Percentiles rank a stretch among this genome's conserved stretches.
phyloP scores from a whole-genome alignment of 2,329 filamentous ascomycete species.

The Cryphonectria carpinicola region DNA sequence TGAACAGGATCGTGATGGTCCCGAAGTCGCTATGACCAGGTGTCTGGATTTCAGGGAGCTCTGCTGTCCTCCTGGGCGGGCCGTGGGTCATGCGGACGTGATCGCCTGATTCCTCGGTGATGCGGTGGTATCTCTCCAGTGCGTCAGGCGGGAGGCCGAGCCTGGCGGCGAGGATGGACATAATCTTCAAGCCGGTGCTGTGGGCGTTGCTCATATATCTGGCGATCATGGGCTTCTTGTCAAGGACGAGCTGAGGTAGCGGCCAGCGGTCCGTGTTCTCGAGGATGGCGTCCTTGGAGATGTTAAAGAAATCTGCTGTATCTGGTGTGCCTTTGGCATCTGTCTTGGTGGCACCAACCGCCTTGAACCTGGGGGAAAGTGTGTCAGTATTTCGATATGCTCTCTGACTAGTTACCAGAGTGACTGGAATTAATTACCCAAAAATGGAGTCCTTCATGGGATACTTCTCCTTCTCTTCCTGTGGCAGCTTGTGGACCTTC shows the following conservation, averaged over 20 bases:
- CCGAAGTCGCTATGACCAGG: slow-evolving; percentile 44
- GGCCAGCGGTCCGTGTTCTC: slow-evolving; percentile 26
- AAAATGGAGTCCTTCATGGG: slow-evolving; percentile 26
- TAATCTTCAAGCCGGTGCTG: slow-evolving; percentile 22
- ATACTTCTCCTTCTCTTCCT: slow-evolving; percentile 28
- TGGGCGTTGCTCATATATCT: slow-evolving; percentile 27
- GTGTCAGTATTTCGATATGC: neutral
- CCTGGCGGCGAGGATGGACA: slow-evolving; percentile 20
- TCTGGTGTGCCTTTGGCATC: slow-evolving; percentile 27
- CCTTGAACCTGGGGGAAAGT: slow-evolving; percentile 18
- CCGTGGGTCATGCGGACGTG: slow-evolving; percentile 30
- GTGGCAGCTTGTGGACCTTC: slow-evolving; percentile 26
- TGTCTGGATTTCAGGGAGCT: slow-evolving; percentile 29
- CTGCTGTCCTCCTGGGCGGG: slow-evolving; percentile 22
- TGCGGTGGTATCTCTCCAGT: slow-evolving; percentile 24
- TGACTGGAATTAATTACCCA: slow-evolving; percentile 12
- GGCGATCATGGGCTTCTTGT: slow-evolving; percentile 22
- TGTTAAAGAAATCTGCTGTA: slow-evolving; percentile 28
- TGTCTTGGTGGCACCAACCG: slow-evolving; percentile 24
- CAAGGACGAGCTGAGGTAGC: slow-evolving; percentile 19
- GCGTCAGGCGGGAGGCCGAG: slow-evolving; percentile 23
- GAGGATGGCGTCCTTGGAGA: slow-evolving; percentile 30
- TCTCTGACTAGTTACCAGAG: neutral
- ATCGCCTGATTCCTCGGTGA: slow-evolving; percentile 28
- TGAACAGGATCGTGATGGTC: slow-evolving; percentile 44